phyloP scores from a whole-genome alignment of 106 monocot genomes.

The Posidonia australis region DNA sequence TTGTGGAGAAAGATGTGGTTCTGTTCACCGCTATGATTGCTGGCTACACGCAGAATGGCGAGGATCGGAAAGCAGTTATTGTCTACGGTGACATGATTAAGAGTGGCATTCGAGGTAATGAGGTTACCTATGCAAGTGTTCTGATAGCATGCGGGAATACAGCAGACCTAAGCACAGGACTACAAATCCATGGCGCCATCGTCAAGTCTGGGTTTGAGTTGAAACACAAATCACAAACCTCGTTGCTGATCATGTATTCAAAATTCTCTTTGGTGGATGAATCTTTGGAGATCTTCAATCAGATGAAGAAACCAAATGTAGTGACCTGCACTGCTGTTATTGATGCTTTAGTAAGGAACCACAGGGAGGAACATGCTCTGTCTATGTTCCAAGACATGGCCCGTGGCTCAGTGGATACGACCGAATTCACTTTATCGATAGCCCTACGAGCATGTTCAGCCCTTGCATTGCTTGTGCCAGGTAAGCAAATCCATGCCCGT shows the following conservation, averaged over 20 bases:
- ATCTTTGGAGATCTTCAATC: conserved; percentile 37
- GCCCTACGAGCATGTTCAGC: conserved; percentile 38
- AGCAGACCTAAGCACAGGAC: conserved; percentile 21
- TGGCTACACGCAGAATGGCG: conserved; percentile 46
- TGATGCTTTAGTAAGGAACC: conserved; percentile 21
- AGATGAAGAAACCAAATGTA: conserved; percentile 33
- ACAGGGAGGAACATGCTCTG: conserved; percentile 44
- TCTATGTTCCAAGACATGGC: conserved; percentile 32
- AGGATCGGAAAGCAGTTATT: conserved; percentile 26
- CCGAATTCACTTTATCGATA: conserved; percentile 52
- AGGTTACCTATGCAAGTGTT: conserved; percentile 63
- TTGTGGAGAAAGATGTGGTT: conserved; percentile 47
- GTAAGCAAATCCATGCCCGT: conserved; percentile 36
- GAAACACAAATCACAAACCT: conserved; percentile 31
- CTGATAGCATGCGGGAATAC: conserved; percentile 49
- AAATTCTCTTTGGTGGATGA: conserved; percentile 43
- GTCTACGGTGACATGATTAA: conserved; percentile 30
- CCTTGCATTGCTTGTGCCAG: conserved; percentile 32
- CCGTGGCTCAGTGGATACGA: conserved; percentile 9
- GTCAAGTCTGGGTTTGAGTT: conserved; percentile 27
- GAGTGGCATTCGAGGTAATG: conserved; percentile 29
- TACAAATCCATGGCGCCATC: conserved; percentile 35
- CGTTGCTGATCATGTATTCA: conserved; percentile 63
- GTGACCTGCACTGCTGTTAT: conserved; percentile 51
- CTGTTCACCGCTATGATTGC: conserved; percentile 49